Conservation (phyloP, 2,329 filamentous ascomycete species). For the Ophiostoma montium region DNA sequence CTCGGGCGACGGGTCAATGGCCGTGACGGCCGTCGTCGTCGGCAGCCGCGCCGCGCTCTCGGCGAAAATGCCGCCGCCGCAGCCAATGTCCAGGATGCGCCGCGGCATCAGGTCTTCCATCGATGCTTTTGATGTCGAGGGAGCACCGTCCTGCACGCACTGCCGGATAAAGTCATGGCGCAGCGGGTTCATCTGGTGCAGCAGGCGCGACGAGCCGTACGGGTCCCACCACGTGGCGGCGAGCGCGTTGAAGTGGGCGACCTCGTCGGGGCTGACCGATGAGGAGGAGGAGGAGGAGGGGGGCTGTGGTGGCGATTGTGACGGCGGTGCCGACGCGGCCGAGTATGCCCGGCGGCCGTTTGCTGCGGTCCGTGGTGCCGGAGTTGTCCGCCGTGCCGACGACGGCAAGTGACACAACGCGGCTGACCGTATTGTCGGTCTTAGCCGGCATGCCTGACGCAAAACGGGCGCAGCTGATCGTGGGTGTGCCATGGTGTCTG, state of each 20-base stretch:
- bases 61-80: conserved; percentile 91
- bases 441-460: conserved; percentile 5
- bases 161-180: conserved; percentile 79
- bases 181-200: conserved; percentile 96
- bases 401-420: background rate
- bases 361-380: background rate
- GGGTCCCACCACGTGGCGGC: conserved; percentile 97
- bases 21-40: conserved; percentile 50
- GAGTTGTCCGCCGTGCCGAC: background rate
- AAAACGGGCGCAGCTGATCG: conserved; percentile 6
- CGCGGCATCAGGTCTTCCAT: conserved; percentile 24
- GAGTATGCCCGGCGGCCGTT: background rate
- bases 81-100: conserved; percentile 80
- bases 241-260: conserved; percentile 88
- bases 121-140: background rate
- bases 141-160: conserved; percentile 39
- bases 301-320: conserved; percentile 11
- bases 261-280: conserved; percentile 76
- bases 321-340: conserved; percentile 13
- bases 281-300: conserved; percentile 26
- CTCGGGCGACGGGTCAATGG: conserved; percentile 62
- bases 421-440: background rate
- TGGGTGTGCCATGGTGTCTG: conserved; percentile 1
- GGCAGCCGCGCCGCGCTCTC: conserved; percentile 65
- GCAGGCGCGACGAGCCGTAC: conserved; percentile 75